Conservation (phyloP, 2,329 filamentous ascomycete species). For the Aspergillus tamarii region DNA sequence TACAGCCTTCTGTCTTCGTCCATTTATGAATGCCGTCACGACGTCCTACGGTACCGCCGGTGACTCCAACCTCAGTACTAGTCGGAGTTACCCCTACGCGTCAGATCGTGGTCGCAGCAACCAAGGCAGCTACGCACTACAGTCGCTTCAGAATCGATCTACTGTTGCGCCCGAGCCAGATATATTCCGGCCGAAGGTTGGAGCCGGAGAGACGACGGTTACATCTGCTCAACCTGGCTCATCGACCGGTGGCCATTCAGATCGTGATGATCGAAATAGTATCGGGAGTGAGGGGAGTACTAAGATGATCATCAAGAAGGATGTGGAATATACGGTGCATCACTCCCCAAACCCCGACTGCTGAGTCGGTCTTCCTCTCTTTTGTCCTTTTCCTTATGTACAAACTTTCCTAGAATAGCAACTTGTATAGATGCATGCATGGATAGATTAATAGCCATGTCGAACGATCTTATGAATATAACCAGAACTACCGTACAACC, state of each 20-base stretch:
- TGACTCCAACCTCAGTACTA: slow-evolving; percentile 14
- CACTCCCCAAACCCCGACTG: background rate
- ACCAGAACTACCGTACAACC: background rate
- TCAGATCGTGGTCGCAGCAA: slow-evolving; percentile 2
- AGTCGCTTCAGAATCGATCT: background rate
- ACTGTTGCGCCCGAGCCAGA: background rate
- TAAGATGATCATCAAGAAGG: slow-evolving; percentile 17
- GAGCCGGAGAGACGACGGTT: background rate
- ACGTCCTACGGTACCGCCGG: slow-evolving; percentile 22
- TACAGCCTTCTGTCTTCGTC: slow-evolving; percentile 26
- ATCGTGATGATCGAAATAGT: slow-evolving; percentile 12
- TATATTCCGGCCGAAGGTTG: background rate
- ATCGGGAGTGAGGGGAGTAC: slow-evolving; percentile 13
- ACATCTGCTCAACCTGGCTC: background rate
- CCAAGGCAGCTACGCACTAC: slow-evolving; percentile 1
- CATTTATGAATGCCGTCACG: slow-evolving; percentile 26
- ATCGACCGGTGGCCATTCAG: slow-evolving; percentile 1
- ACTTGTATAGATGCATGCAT: background rate
- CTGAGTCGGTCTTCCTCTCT: background rate
- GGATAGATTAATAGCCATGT: background rate
- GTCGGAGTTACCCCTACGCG: background rate
- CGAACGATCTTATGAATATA: background rate
- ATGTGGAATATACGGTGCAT: slow-evolving; percentile 14
- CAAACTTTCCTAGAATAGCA: background rate
- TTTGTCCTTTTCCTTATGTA: background rate